A percentile compares a stretch with the other conserved stretches of the same genome.
These are phyloP conservation scores for Aspergillus costaricaensis DNA, from an alignment of 2,329 filamentous ascomycete genomes.

Conservation along the genomic window DNA sequence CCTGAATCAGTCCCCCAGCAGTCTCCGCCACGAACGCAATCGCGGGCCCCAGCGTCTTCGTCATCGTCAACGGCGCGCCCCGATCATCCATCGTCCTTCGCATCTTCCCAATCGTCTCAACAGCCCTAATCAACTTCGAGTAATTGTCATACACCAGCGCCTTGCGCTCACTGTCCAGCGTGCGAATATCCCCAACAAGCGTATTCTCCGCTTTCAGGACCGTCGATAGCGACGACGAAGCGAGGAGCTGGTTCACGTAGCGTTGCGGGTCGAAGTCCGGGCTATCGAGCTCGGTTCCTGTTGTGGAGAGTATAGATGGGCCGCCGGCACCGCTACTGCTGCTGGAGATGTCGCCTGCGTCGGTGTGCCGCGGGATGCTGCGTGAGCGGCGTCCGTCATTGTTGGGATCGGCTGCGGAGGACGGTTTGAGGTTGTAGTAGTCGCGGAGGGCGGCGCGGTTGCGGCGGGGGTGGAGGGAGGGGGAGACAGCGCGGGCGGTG, in stretches of 20 bases:
- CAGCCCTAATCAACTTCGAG: conserved; percentile 92
- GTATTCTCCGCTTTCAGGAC: conserved; percentile 49
- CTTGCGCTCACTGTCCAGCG: conserved; percentile 93
- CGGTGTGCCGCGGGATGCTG: conserved; percentile 45
- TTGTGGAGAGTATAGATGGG: conserved; percentile 27
- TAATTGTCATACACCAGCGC: conserved; percentile 98
- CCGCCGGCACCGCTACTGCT: no score
- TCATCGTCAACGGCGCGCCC: conserved; percentile 48
- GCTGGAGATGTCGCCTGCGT: conserved; percentile 43
- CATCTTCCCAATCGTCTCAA: conserved; percentile 85
- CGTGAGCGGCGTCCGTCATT: conserved; percentile 34
- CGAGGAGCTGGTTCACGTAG: conserved; percentile 48
- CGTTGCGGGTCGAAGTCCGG: conserved; percentile 70
- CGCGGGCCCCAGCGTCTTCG: conserved; percentile 46
- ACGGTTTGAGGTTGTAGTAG: conserved; percentile 81
- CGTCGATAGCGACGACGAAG: conserved; percentile 44
- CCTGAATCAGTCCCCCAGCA: conserved; percentile 41
- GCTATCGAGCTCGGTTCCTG: conserved; percentile 67
- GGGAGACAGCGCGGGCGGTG: conserved; percentile 46
- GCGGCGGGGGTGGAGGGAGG: conserved; percentile 50
- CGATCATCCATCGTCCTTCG: conserved; percentile 50
- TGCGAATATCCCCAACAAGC: conserved; percentile 71
- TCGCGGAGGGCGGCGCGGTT: conserved; percentile 88
- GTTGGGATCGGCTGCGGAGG: conserved; percentile 37
- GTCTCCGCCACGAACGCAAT: conserved; percentile 49